A percentile compares a stretch with the other conserved stretches of the same genome.
These are phyloP conservation scores for Camelina neglecta DNA, from an alignment of 345 rosid species.

Conservation along the genomic window DNA sequence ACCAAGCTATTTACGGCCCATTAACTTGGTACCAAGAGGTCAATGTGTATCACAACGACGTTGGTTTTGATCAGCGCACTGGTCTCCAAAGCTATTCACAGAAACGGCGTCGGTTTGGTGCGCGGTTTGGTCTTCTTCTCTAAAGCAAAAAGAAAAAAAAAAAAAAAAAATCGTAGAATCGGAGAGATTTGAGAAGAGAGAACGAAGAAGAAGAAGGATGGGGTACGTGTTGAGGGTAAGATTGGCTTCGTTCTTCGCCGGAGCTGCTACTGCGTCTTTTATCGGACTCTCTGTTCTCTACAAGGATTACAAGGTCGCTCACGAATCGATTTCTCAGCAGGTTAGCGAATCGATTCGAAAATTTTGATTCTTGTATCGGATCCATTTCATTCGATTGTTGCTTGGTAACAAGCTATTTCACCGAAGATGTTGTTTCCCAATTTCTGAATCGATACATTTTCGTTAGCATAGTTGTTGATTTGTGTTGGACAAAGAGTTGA, in stretches of 20 bases:
- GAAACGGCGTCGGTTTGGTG: not conserved
- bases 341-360: conserved; percentile 42
- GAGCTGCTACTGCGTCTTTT: conserved; percentile 84
- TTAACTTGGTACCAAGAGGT: too few relatives aligned
- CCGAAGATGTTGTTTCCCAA: not conserved
- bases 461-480: not conserved
- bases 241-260: conserved; percentile 91
- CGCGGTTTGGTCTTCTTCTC: not conserved
- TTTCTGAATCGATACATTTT: conserved; percentile 21
- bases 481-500: not conserved
- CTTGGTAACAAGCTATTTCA: not conserved
- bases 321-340: conserved; percentile 81
- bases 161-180: not conserved
- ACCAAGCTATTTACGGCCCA: not conserved
- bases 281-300: conserved; percentile 74
- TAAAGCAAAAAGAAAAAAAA: not conserved
- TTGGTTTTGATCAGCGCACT: not conserved
- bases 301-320: conserved; percentile 84
- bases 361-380: not conserved
- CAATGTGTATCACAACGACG: too few relatives aligned
- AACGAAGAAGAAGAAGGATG: conserved; percentile 48
- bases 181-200: conserved; percentile 28
- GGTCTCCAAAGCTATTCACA: not conserved
- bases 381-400: conserved; percentile 11
- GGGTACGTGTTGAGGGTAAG: conserved; percentile 90